Evolutionary conservation across 305 asterid genomes (phyloP).

Genomic region (Fraxinus xanthoxyloides): DNA sequence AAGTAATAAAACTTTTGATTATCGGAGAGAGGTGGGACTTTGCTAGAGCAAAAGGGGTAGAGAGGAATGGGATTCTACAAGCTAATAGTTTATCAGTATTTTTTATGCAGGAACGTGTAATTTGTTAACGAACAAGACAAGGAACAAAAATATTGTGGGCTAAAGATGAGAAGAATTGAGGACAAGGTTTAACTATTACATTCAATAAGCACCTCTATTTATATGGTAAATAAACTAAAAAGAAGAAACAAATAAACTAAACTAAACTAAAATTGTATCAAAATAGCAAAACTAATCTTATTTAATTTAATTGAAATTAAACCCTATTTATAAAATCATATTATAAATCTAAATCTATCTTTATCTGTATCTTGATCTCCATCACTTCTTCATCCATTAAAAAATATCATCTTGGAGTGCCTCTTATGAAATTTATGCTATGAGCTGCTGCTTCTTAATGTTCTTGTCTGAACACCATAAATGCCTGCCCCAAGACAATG

Average conservation of each 20-base stretch:
- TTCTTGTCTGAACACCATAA: background rate
- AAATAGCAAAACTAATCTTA: background rate
- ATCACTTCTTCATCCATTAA: background rate
- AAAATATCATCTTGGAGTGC: background rate
- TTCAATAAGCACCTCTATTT: background rate
- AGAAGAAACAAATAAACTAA: background rate
- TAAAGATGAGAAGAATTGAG: background rate
- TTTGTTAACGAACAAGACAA: background rate
- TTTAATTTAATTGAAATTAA: background rate
- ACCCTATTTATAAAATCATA: no score
- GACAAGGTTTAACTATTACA: background rate
- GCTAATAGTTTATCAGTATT: background rate
- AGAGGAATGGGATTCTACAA: background rate
- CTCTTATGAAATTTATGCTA: background rate
- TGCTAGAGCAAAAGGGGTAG: background rate
- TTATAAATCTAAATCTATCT: background rate
- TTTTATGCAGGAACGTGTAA: background rate
- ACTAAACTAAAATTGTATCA: background rate
- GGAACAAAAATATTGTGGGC: background rate
- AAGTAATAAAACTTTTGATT: constrained; percentile 2
- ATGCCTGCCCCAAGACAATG: background rate
- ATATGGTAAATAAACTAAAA: background rate
- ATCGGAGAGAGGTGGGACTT: background rate
- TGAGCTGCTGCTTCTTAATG: background rate
- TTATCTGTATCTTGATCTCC: background rate